Evolutionary conservation across 192 early-diverging fungal genomes (phyloP), one percentile per base, ranked within the genome.

Genomic region (Irineochytrium annulatum): DNA sequence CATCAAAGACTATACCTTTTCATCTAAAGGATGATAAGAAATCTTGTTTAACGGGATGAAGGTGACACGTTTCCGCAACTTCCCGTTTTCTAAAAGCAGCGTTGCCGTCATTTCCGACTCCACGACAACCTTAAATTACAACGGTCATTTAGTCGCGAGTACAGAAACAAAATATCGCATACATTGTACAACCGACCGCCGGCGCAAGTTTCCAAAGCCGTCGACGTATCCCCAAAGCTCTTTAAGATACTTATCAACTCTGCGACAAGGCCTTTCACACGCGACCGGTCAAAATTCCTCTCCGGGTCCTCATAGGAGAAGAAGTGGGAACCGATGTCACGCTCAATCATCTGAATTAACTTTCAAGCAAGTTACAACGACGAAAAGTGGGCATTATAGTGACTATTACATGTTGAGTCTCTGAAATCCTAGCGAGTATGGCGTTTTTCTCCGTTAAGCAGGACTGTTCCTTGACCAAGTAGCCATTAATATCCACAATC

Each of bases 21-120:
- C n/a, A 37, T 51, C 44, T 16, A 68, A 44, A 20, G 3, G 65
- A 59, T 57, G 64, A 0, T 78, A 65, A n/a, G 68, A 61, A 44
- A 99, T 97, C 71, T 93, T 94, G 83, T 97, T 97, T n/a, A 99
- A 73, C 17, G 95, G 97, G 44, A 98, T 93, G 17, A 98, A 81
- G 1, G 94, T 98, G 14, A 90, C 86, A 0, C 93, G 80, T 27
- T 84, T 86, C 28, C 76, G 74, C 6, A 99, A 70, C 54, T 75
- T 76, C 3, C 52, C 29, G 19, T 29, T 32, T 53, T 91, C 75
- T 14, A 98, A 67, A 34, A 99, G 71, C 68, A 91, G 86, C 0
- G 86, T 72, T 6, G 87, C 94, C 1, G 92, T 80, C 1, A 75
- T 74, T 62, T 99, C 95, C 56, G 87, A 82, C 16, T 90, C 84